phyloP scores from a whole-genome alignment of 75 land plant genomes.

The Cryptomeria japonica region DNA sequence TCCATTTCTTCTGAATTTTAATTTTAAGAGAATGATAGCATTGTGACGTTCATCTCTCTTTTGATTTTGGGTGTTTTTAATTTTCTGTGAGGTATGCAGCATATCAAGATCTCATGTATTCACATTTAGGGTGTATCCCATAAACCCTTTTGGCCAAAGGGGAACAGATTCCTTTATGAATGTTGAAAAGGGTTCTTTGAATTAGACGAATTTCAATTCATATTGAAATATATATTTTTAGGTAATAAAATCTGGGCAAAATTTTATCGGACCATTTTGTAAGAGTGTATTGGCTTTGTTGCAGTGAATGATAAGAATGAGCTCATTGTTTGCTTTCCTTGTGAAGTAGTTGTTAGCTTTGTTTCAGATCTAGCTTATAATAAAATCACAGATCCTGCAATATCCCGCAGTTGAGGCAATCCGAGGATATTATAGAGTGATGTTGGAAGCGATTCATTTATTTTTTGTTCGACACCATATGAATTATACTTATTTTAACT shows the following conservation, averaged over 20 bases:
- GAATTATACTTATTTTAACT: no score
- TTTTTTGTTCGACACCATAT: no score
- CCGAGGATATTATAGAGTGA: no score
- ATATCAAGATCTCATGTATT: not conserved
- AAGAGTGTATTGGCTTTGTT: not conserved
- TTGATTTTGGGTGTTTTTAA: not conserved
- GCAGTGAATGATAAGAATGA: not conserved
- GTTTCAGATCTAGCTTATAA: not conserved
- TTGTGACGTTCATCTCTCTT: not conserved
- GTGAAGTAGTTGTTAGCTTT: not conserved
- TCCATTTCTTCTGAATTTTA: not conserved
- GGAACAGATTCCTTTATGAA: not conserved
- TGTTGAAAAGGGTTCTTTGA: not conserved
- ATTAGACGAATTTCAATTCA: not conserved
- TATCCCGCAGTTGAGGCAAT: no score
- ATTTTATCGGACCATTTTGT: not conserved
- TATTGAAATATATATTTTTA: not conserved
- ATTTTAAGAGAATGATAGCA: not conserved
- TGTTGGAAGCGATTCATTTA: no score
- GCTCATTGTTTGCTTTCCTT: not conserved
- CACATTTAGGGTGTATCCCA: not conserved
- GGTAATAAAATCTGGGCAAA: not conserved
- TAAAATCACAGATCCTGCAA: no score
- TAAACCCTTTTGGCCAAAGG: not conserved
- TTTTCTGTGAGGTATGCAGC: not conserved